phyloP scores from a whole-genome alignment of 371 early-diverging fungal species.

The Mucor velutinosus region DNA sequence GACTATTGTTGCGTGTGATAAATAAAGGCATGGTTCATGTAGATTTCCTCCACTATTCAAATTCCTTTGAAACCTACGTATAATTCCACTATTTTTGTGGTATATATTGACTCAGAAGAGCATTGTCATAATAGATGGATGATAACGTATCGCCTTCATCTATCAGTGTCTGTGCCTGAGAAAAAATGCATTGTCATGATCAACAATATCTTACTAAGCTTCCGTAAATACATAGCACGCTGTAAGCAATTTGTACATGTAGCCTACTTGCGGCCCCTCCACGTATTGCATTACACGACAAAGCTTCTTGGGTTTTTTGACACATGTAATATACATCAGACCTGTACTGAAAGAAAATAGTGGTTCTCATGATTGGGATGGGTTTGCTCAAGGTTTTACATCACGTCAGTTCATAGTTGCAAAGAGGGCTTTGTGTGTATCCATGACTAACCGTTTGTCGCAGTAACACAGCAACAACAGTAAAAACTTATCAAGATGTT shows the following conservation, averaged over 20 bases:
- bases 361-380: not conserved
- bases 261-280: not conserved
- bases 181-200: not conserved
- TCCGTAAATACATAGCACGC: not conserved
- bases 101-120: not conserved
- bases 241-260: not conserved
- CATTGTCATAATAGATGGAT: not conserved
- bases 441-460: not conserved
- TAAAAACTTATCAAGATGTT: not conserved
- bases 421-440: not conserved
- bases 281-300: not conserved
- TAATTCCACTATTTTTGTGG: not conserved
- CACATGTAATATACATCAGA: not conserved
- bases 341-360: not conserved
- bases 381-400: not conserved
- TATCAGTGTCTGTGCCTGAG: not conserved
- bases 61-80: not conserved
- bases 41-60: not conserved
- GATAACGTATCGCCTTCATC: not conserved
- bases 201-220: not conserved
- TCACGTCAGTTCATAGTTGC: not conserved
- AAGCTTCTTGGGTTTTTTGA: no score
- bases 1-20: no score
- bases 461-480: not conserved
- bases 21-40: no score